Evolutionary conservation across 176 grass and related monocot genomes (phyloP).

Genomic region (Oryza longistaminata): DNA sequence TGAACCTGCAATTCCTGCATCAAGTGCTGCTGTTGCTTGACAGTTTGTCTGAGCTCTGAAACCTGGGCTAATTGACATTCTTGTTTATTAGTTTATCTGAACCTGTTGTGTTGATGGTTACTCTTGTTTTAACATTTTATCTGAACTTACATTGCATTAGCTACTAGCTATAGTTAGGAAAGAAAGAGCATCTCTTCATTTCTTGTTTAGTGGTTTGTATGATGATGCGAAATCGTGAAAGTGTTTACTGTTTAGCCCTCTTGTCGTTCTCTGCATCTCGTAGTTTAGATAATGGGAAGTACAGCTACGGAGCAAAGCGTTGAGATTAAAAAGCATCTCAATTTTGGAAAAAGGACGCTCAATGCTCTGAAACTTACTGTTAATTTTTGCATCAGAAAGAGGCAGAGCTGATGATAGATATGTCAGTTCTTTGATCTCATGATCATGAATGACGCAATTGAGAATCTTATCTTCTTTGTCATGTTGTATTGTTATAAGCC

Average conservation of each 20-base stretch:
- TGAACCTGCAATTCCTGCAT: too few species aligned
- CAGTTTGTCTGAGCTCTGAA: background rate
- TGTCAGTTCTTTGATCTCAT: background rate
- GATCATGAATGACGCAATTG: background rate
- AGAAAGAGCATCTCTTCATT: background rate
- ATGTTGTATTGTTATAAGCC: background rate
- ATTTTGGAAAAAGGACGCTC: too few species aligned
- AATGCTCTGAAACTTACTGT: background rate
- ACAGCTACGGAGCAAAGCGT: background rate
- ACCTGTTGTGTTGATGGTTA: background rate
- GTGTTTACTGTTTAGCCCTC: background rate
- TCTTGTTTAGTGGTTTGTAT: background rate
- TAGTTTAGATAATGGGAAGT: background rate
- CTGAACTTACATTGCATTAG: background rate
- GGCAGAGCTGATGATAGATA: too few species aligned
- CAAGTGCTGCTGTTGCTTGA: background rate
- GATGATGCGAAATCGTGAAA: background rate
- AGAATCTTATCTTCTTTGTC: background rate
- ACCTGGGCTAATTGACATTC: background rate
- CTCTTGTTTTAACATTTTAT: too few species aligned
- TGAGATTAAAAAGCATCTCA: too few species aligned
- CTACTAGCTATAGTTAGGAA: background rate
- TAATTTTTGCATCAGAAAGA: background rate
- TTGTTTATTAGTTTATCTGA: background rate
- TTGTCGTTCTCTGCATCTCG: background rate